Base-by-base conservation (phyloP, 495 filamentous ascomycete species). In the Amorphotheca resinae region DNA sequence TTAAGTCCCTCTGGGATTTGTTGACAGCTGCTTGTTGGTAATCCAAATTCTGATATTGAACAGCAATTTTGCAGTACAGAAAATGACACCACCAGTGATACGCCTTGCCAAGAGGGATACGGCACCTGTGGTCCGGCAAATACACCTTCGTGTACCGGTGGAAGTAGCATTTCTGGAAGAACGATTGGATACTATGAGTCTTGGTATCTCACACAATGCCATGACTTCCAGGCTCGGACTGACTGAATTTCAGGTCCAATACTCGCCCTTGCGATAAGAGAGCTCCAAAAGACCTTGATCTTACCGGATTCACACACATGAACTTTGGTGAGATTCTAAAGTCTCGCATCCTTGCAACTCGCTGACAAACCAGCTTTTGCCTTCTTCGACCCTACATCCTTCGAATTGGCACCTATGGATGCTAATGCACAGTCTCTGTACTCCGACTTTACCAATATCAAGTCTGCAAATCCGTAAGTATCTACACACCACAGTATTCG, bases 301-400 rank as follows among this genome's bases (percentile, higher is more conserved):
- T 42, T 14, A 38, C 17, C 17, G 42, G 38, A 14, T 21, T 42
- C 12, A 26, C 48, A 17, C 48, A 50, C 16, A 38, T 63, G 33
- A 57, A 56, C 41, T 53, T 53, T 42, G 41, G 57, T 23, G 33
- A 33, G 16, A 42, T 33, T 22, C 28, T 42, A 42, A 30, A 20
- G 15, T 21, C 21, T 33, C 23, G 21, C 28, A 22, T 1, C 12
- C 7, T 21, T 20, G 22, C 1, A 20, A 41, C 31, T n/a, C n/a
- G 31, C 18, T 41, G 38, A 41, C 38, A 30, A 30, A 22, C 31
- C 23, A 41, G 41, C 42, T 7, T 49, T 49, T 22, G 53, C 51
- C 14, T 45, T 33, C 41, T 44, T 50, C 38, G 23, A 50, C 25
- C 48, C 48, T 2, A 38, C 33, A 17, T 41, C 48, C 8, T 50